Percentiles rank a stretch among this genome's conserved stretches.
phyloP scores from a whole-genome alignment of 208 protist genomes.

The Lotmaria passim region DNA sequence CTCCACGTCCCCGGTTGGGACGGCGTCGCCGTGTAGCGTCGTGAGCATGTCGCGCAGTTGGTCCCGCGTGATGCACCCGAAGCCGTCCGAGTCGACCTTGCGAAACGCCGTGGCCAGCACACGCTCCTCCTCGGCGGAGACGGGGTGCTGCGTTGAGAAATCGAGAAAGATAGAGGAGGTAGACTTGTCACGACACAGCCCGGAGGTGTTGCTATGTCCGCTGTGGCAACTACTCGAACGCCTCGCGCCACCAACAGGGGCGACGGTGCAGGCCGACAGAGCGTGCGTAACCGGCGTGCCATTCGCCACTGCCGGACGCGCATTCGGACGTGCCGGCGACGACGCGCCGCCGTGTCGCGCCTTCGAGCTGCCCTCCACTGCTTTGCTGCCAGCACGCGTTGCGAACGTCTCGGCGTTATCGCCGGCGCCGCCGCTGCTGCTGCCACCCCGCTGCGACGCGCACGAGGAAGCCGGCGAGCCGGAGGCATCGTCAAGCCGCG shows the following conservation, averaged over 20 bases:
- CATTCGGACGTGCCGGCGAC: not conserved
- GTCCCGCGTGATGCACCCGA: conserved; percentile 78
- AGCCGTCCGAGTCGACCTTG: conserved; percentile 84
- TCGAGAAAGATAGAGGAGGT: conserved; percentile 56
- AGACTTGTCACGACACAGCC: conserved; percentile 4
- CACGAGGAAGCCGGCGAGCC: not conserved
- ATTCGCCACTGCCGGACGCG: not conserved
- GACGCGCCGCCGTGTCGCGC: not conserved
- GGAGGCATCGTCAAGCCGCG: not conserved
- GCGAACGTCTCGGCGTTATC: not conserved
- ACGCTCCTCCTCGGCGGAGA: conserved; percentile 75
- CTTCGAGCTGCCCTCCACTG: not conserved
- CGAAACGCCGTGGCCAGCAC: conserved; percentile 73
- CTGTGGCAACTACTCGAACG: conserved; percentile 4
- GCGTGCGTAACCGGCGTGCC: not conserved
- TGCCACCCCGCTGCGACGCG: not conserved
- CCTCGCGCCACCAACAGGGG: not conserved
- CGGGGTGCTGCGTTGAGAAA: conserved; percentile 55
- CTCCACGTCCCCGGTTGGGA: conserved; percentile 59
- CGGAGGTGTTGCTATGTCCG: not conserved
- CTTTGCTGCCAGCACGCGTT: not conserved
- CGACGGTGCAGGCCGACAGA: not conserved
- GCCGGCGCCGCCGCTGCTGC: not conserved
- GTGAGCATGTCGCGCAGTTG: conserved; percentile 89
- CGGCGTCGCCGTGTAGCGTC: conserved; percentile 64